Conservation (phyloP, 73 alveolate species). For the Symbiodinium pilosum region DNA sequence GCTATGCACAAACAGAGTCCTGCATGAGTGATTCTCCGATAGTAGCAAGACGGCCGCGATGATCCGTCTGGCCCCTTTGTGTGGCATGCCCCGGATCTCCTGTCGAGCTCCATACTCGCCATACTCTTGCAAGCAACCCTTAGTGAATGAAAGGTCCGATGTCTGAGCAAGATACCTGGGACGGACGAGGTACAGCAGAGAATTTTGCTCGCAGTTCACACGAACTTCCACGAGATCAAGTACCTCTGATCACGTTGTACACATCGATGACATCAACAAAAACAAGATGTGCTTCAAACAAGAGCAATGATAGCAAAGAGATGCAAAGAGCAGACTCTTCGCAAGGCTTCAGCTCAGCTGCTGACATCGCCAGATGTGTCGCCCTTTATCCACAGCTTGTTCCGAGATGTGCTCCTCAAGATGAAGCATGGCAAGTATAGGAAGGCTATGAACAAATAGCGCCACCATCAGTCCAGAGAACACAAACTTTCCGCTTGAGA, state of each 20-base stretch:
- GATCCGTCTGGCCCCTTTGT: constrained; percentile 71
- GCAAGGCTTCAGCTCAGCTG: too few species aligned
- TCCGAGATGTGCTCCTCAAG: constrained; percentile 56
- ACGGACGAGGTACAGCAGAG: constrained; percentile 37
- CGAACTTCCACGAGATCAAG: constrained; percentile 69
- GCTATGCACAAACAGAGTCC: too few species aligned
- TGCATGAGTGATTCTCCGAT: constrained; percentile 31
- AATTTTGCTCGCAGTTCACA: constrained; percentile 92
- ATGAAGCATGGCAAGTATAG: neutral
- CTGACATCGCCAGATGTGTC: constrained; percentile 51
- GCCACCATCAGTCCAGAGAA: constrained; percentile 18
- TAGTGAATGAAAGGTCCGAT: too few species aligned
- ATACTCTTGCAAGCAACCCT: neutral
- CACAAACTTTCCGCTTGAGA: constrained; percentile 43
- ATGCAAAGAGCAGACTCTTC: too few species aligned
- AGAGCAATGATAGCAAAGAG: too few species aligned
- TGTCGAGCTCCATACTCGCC: neutral
- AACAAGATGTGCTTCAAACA: too few species aligned
- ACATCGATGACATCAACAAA: too few species aligned
- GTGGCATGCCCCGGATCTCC: constrained; percentile 69
- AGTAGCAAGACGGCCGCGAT: constrained; percentile 82
- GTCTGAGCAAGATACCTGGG: neutral
- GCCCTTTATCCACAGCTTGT: constrained; percentile 85
- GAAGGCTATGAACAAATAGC: too few species aligned
- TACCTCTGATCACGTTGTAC: neutral